Percentiles rank a stretch among this genome's conserved stretches.
Evolutionary conservation across 257 asterid genomes (phyloP).

Genomic region (Buddleja alternifolia): DNA sequence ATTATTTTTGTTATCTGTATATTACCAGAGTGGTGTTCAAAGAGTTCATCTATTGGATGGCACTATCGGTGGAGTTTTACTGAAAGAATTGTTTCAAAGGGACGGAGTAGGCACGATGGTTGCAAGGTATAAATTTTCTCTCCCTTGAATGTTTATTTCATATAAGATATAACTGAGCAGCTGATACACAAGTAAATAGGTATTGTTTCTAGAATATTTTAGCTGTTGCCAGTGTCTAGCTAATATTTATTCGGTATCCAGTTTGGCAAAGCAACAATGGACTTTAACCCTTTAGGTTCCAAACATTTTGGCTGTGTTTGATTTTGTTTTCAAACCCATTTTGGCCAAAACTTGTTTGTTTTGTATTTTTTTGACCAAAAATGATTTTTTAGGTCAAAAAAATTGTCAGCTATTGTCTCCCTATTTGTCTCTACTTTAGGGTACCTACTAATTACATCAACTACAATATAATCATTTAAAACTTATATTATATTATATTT

Average conservation of each 20-base stretch:
- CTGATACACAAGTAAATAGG: background rate
- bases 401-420: too few species aligned
- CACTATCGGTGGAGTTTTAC: constrained; percentile 83
- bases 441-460: too few species aligned
- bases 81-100: constrained; percentile 92
- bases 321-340: too few species aligned
- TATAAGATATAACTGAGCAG: constrained; percentile 2
- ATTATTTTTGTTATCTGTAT: background rate
- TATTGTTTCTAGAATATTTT: background rate
- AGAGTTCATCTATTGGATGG: constrained; percentile 96
- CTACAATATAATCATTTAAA: too few species aligned
- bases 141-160: background rate
- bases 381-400: too few species aligned
- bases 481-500: too few species aligned
- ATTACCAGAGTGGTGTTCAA: constrained; percentile 87
- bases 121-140: constrained; percentile 67
- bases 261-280: background rate
- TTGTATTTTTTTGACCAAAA: too few species aligned
- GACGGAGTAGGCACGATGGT: constrained; percentile 98
- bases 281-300: background rate
- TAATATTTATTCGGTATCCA: background rate
- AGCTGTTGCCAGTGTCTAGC: background rate
- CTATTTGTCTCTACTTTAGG: too few species aligned
- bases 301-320: background rate
- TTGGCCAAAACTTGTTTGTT: too few species aligned